A percentile compares a stretch with the other conserved stretches of the same genome.
These are phyloP conservation scores for Closterium sp. DNA, from an alignment of 139 green algal genomes.

Conservation along the genomic window DNA sequence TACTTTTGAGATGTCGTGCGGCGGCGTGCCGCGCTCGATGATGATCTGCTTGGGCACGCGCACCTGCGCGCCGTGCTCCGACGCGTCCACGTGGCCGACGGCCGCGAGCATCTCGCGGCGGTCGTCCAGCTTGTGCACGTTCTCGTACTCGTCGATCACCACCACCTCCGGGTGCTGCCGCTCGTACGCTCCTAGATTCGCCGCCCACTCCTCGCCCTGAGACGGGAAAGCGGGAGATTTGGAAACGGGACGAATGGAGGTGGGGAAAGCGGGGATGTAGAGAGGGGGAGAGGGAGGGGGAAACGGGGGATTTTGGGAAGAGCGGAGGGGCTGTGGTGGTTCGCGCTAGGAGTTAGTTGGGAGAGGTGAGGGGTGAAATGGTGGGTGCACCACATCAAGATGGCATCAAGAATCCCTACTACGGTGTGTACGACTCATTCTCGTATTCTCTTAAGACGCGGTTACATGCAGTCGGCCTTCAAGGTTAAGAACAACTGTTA, in stretches of 20 bases:
- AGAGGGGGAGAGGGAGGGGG: neutral
- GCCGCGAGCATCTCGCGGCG: slow-evolving; percentile 32
- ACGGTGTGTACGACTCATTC: neutral
- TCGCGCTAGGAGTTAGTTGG: too few relatives aligned
- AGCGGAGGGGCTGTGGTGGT: neutral
- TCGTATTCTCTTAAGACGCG: too few relatives aligned
- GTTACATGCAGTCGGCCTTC: neutral
- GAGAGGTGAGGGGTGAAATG: neutral
- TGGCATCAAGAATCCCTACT: neutral
- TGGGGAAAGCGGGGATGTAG: neutral
- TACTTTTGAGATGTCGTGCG: neutral
- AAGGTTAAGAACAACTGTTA: neutral
- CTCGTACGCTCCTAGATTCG: slow-evolving; percentile 31
- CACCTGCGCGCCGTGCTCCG: slow-evolving; percentile 6
- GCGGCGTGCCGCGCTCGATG: slow-evolving; percentile 7
- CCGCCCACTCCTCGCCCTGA: slow-evolving; percentile 35
- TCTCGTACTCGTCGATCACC: slow-evolving; percentile 37
- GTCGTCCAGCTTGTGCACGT: slow-evolving; percentile 26
- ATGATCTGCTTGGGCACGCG: slow-evolving; percentile 14
- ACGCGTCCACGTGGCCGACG: neutral
- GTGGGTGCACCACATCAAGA: too few relatives aligned
- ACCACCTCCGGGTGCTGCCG: slow-evolving; percentile 9
- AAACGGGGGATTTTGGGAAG: neutral
- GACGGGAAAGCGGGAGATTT: neutral
- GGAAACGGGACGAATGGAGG: neutral